Evolutionary conservation across 768 basidiomycete genomes (phyloP), one percentile per base, ranked within the genome.

Genomic region (Tremella yokohamensis): DNA sequence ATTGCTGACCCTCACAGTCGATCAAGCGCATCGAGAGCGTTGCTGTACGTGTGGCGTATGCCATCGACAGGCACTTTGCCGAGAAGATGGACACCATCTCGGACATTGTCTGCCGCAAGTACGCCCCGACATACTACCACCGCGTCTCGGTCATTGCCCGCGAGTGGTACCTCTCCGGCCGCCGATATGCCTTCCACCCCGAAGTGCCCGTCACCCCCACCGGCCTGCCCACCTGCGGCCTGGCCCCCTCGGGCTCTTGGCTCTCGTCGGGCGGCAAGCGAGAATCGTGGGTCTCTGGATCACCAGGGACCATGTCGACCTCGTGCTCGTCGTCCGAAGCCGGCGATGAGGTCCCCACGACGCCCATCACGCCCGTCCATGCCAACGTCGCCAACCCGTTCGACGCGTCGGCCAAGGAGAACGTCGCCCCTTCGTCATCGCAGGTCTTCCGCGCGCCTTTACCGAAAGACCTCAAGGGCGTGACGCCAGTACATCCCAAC

Each of bases 61-160:
- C 84, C 58, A 82, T 99, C 73, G 94, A 99, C 78, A 84, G 79
- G 57, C 87, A 89, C 64, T 83, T 98, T 68, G 84, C 88, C 25
- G 87, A 87, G 74, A 85, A 90, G 72, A 87, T 94, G 79, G 89
- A 92, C 70, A 87, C 89, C 64, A 83, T 99, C 29, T 97, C 94
- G 12, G 88, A 94, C 77, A 92, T 88, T n/a, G 81, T 97, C 70
- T 85, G 97, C 74, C 91, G 93, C 81, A 99, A 99, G 80, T 97
- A 99, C 79, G 93, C 93, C 4, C 92, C 90, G 68, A 87, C 87
- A 42, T 96, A 93, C 79, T 98, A 94, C 79, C 91, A 90, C 49
- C 93, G 92, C 79, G 90, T 92, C 0, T 92, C 94, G 20, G 90
- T 88, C 20, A 85, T 90, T 73, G 90, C 91, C 61, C 86, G 92